Evolutionary conservation across 1,139 yeast genomes (phyloP).

Genomic region (Blastobotrys aristatus): DNA sequence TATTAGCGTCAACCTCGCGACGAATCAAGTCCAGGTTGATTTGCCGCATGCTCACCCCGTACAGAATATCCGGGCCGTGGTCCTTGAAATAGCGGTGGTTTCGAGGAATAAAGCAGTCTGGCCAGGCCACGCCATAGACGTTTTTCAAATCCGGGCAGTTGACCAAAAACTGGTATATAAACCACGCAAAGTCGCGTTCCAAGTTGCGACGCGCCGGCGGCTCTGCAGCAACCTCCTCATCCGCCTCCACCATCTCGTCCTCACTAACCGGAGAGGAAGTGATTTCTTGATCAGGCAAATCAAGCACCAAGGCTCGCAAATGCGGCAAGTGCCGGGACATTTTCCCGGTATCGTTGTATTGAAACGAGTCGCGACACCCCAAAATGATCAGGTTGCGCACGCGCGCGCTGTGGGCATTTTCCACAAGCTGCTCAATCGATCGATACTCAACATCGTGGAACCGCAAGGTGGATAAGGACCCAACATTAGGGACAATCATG

Average conservation of each 20-base stretch:
- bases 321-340: conserved; percentile 1
- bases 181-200: conserved; percentile 3
- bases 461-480: conserved; percentile 4
- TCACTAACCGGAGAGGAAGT: neutral
- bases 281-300: conserved; percentile 5
- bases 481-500: conserved; percentile 8
- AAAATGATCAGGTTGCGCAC: conserved; percentile 5
- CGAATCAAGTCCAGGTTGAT: neutral
- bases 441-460: conserved; percentile 7
- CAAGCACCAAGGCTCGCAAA: conserved; percentile 5
- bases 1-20: neutral
- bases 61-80: conserved; percentile 5
- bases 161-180: neutral
- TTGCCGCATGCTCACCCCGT: conserved; percentile 9
- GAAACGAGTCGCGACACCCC: conserved; percentile 7
- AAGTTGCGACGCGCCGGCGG: neutral
- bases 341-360: neutral
- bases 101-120: conserved; percentile 6
- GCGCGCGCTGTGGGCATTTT: neutral
- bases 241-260: neutral
- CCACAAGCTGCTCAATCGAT: conserved; percentile 2
- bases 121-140: conserved; percentile 10
- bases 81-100: conserved; percentile 4
- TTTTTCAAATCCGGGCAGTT: conserved; percentile 3
- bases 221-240: neutral